phyloP scores from a whole-genome alignment of 148 eudicot species.

The Selenicereus undatus region DNA sequence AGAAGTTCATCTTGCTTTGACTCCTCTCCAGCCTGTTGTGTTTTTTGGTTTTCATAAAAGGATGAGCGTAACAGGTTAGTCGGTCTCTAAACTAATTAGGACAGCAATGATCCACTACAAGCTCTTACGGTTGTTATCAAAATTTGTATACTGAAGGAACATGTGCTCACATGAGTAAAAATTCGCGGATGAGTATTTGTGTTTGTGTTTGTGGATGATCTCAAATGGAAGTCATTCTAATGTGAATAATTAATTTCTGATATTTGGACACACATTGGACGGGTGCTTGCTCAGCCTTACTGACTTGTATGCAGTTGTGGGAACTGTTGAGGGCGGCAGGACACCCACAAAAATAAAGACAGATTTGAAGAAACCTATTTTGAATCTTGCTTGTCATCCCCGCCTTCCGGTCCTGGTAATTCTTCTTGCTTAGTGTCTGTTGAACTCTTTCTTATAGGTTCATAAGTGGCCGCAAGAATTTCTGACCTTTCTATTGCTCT shows the following conservation, averaged over 20 bases:
- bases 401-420: conserved; percentile 89
- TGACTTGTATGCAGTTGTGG: conserved; percentile 59
- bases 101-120: neutral
- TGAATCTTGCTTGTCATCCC: conserved; percentile 98
- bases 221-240: no score
- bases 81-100: conserved; percentile 1
- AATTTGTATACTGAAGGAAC: neutral
- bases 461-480: conserved; percentile 5
- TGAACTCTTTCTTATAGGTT: neutral
- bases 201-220: no score
- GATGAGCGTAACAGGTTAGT: conserved; percentile 98
- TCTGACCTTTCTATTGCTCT: conserved; percentile 21
- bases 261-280: neutral
- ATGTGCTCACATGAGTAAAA: neutral
- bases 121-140: neutral
- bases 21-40: conserved; percentile 95
- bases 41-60: conserved; percentile 90
- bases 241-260: neutral
- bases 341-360: conserved; percentile 97
- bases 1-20: conserved; percentile 95
- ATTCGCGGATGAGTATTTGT: neutral
- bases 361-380: conserved; percentile 94
- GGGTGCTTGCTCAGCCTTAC: neutral
- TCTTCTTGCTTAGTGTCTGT: conserved; percentile 4
- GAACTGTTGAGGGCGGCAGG: conserved; percentile 96